Evolutionary conservation across 1,284 basidiomycete species (phyloP).

Genomic region (Irpex rosettiformis): DNA sequence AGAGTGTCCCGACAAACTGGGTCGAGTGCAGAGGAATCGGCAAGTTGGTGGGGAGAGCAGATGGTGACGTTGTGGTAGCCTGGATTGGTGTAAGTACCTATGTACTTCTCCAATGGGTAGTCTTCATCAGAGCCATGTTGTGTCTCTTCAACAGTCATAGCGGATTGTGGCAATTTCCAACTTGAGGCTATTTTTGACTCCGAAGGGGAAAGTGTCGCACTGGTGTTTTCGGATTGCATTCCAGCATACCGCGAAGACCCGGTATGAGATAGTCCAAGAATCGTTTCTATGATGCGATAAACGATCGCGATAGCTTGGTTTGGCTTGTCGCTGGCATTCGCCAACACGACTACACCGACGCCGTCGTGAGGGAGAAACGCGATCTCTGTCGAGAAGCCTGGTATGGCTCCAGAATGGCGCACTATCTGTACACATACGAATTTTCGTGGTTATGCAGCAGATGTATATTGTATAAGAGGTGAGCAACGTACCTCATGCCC

Average conservation of each 20-base stretch:
- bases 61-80: slow-evolving; percentile 23
- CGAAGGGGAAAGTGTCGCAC: too few species aligned
- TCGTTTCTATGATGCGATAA: background rate
- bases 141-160: too few species aligned
- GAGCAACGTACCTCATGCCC: slow-evolving; percentile 20
- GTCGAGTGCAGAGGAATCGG: slow-evolving; percentile 11
- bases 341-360: slow-evolving; percentile 38
- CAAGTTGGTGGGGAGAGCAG: slow-evolving; percentile 13
- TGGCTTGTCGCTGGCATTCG: slow-evolving; percentile 30
- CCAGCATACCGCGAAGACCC: background rate
- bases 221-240: too few species aligned
- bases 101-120: slow-evolving; percentile 14
- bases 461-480: background rate
- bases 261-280: background rate
- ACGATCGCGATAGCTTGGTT: background rate
- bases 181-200: too few species aligned
- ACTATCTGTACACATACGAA: slow-evolving; percentile 19
- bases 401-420: slow-evolving; percentile 22
- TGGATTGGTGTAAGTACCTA: slow-evolving; percentile 20
- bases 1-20: slow-evolving; percentile 17
- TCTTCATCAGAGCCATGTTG: background rate
- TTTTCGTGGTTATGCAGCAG: too few species aligned
- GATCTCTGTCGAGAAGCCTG: slow-evolving; percentile 39
- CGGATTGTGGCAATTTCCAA: too few species aligned
- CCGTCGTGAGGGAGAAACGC: slow-evolving; percentile 27